Evolutionary conservation across 805 yeast genomes (phyloP).

Genomic region (Millerozyma acaciae): DNA sequence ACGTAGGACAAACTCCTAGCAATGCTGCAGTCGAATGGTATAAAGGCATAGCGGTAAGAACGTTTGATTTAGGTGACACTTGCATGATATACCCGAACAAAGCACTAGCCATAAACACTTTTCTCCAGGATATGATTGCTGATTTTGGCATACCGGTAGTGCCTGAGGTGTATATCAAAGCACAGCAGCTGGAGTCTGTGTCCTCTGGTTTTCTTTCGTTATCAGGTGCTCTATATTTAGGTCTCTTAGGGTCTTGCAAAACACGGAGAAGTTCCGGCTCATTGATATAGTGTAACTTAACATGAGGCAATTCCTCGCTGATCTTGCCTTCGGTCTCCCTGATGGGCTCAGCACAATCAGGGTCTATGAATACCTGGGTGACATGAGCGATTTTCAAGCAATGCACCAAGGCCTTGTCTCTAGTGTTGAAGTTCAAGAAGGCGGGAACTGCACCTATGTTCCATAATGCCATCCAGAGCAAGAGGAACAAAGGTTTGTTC

Average conservation of each 20-base stretch:
- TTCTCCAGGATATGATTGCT: slow-evolving; percentile 90
- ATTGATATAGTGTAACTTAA: slow-evolving; percentile 45
- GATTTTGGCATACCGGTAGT: slow-evolving; percentile 95
- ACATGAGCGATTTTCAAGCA: slow-evolving; percentile 70
- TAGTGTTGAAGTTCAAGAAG: slow-evolving; percentile 75
- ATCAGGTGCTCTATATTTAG: slow-evolving; percentile 53
- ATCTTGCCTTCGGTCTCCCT: slow-evolving; percentile 44
- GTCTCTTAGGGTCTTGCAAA: slow-evolving; percentile 35
- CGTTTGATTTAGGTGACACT: slow-evolving; percentile 49
- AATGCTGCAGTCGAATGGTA: slow-evolving; percentile 93
- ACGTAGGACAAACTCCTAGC: slow-evolving; percentile 72
- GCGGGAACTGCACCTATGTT: slow-evolving; percentile 88
- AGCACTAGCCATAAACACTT: slow-evolving; percentile 65
- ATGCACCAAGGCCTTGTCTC: slow-evolving; percentile 72
- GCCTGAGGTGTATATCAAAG: slow-evolving; percentile 86
- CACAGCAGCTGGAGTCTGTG: slow-evolving; percentile 58
- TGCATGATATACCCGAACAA: slow-evolving; percentile 69
- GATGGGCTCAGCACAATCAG: slow-evolving; percentile 55
- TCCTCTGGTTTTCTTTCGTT: slow-evolving; percentile 55
- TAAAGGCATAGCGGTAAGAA: slow-evolving; percentile 91
- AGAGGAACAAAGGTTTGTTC: slow-evolving; percentile 77
- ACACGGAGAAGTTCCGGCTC: slow-evolving; percentile 48
- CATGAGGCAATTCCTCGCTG: slow-evolving; percentile 31
- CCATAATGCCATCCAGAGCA: slow-evolving; percentile 86
- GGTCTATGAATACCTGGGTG: slow-evolving; percentile 67